Conservation (phyloP, 1,284 basidiomycete species). For the Coniferiporia sulphurascens region DNA sequence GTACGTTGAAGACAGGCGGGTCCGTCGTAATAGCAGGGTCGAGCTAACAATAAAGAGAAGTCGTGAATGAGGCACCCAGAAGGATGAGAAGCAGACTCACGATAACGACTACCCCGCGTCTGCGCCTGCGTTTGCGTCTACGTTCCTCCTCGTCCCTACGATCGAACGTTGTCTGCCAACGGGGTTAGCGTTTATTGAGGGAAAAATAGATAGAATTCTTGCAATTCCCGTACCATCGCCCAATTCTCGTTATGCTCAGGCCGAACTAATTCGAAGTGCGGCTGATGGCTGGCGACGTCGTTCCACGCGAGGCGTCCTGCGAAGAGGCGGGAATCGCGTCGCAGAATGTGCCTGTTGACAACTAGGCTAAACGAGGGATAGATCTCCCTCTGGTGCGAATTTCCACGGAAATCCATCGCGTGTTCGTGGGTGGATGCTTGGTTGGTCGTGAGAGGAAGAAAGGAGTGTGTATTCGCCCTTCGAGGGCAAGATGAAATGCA, state of each 20-base stretch:
- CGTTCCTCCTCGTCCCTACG: background rate
- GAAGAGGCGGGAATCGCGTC: background rate
- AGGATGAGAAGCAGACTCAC: background rate
- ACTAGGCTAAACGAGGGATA: background rate
- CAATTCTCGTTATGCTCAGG: background rate
- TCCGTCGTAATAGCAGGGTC: background rate
- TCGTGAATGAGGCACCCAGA: background rate
- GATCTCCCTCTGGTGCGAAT: background rate
- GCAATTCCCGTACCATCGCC: background rate
- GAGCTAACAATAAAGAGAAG: background rate
- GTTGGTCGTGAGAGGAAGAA: too few species aligned
- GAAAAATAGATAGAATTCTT: background rate
- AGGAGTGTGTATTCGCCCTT: too few species aligned
- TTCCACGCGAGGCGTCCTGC: background rate
- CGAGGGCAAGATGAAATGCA: too few species aligned
- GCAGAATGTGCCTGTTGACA: background rate
- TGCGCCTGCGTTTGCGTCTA: too few species aligned
- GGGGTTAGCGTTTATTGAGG: background rate
- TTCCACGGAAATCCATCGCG: background rate
- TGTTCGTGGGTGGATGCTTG: too few species aligned
- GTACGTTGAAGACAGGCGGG: too few species aligned
- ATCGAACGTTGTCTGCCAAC: background rate
- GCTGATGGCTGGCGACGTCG: background rate
- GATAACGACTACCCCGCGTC: background rate
- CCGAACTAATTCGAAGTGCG: background rate